Percentiles rank a stretch among this genome's conserved stretches.
Conservation (phyloP, 805 yeast genomes). For the Scheffersomyces spartinae region DNA sequence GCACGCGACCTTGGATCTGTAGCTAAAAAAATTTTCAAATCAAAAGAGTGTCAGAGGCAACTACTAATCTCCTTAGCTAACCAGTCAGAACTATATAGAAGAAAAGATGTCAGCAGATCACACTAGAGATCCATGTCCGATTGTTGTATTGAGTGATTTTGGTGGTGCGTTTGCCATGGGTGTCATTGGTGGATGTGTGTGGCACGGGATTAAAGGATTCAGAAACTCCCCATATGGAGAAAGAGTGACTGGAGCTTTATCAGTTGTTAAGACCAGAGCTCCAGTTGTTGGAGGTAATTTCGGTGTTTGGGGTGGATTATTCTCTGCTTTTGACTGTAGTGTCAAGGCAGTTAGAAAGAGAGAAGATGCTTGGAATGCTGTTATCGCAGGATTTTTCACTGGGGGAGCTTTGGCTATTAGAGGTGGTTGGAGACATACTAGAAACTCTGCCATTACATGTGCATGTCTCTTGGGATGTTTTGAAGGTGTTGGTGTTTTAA, state of each 20-base stretch:
- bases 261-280: slow-evolving; percentile 91
- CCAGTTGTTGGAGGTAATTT: slow-evolving; percentile 98
- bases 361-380: slow-evolving; percentile 98
- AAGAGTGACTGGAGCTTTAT: slow-evolving; percentile 77
- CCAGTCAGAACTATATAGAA: too few species aligned
- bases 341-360: slow-evolving; percentile 93
- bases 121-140: slow-evolving; percentile 98
- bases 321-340: slow-evolving; percentile 90
- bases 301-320: slow-evolving; percentile 99
- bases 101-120: slow-evolving; percentile 98
- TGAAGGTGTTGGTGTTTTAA: slow-evolving; percentile 96
- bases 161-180: slow-evolving; percentile 99
- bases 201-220: slow-evolving; percentile 99
- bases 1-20: too few species aligned
- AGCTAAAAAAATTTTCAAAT: too few species aligned
- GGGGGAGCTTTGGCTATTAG: slow-evolving; percentile 97
- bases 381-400: slow-evolving; percentile 93
- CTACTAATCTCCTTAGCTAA: too few species aligned
- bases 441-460: slow-evolving; percentile 95
- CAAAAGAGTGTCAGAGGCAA: too few species aligned
- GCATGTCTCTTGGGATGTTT: slow-evolving; percentile 93
- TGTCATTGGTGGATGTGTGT: slow-evolving; percentile 93
- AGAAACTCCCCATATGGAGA: slow-evolving; percentile 97
- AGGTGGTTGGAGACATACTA: slow-evolving; percentile 96
- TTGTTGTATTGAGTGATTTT: slow-evolving; percentile 89